Conservation (phyloP, 176 grass and related monocot species). For the Zizania latifolia region DNA sequence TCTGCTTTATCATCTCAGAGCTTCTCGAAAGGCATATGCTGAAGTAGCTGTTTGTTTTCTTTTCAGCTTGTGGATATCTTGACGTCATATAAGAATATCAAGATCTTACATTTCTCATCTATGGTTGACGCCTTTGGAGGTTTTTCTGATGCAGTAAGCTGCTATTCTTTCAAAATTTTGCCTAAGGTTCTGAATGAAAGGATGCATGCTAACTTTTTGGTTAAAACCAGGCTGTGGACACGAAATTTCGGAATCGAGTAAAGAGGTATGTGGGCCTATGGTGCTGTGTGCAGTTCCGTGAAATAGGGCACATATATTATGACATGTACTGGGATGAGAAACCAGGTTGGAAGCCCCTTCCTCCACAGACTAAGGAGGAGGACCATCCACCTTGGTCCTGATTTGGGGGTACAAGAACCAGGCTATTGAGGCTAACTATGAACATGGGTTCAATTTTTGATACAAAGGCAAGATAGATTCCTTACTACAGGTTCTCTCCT, state of each 20-base stretch:
- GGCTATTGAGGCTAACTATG: constrained; percentile 12
- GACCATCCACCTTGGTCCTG: constrained; percentile 72
- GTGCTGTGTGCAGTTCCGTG: constrained; percentile 71
- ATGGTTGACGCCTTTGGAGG: constrained; percentile 73
- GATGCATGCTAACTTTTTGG: constrained; percentile 1
- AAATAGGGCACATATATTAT: constrained; percentile 94
- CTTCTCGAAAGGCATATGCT: constrained; percentile 15
- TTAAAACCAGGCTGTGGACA: constrained; percentile 48
- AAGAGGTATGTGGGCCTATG: constrained; percentile 85
- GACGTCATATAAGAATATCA: constrained; percentile 66
- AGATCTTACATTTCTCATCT: constrained; percentile 82
- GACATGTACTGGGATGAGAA: constrained; percentile 99
- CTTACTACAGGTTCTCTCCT: constrained; percentile 2
- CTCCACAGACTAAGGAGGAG: constrained; percentile 53
- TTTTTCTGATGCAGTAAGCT: constrained; percentile 72
- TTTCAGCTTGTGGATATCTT: constrained; percentile 58
- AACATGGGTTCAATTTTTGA: neutral
- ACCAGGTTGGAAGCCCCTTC: constrained; percentile 74
- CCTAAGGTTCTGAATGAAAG: constrained; percentile 17
- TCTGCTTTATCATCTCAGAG: neutral
- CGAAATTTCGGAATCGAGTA: constrained; percentile 77
- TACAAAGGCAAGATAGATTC: constrained; percentile 1
- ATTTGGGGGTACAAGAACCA: constrained; percentile 11
- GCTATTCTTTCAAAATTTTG: neutral
- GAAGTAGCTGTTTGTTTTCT: neutral